Percentiles rank a stretch among this genome's conserved stretches.
phyloP scores from a whole-genome alignment of 768 basidiomycete genomes.

The Mycena vitilis region DNA sequence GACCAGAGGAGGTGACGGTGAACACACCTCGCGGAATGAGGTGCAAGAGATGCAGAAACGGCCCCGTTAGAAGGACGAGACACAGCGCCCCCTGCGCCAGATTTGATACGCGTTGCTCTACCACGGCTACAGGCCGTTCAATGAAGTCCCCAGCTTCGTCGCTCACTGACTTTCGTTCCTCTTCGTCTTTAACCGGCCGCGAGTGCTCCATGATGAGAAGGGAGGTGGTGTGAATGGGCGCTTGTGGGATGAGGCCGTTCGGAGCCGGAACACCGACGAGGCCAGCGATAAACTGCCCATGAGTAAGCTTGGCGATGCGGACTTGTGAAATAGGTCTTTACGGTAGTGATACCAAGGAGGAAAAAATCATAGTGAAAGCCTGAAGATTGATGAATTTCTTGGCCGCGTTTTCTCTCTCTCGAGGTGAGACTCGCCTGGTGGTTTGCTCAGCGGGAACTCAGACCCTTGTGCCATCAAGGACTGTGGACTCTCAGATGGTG shows the following conservation, averaged over 20 bases:
- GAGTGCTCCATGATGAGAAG: conserved; percentile 73
- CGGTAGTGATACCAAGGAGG: conserved; percentile 87
- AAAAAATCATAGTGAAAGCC: conserved; percentile 89
- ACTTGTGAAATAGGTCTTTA: neutral
- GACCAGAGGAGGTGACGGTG: conserved; percentile 23
- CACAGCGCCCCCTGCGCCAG: conserved; percentile 85
- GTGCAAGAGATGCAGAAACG: conserved; percentile 82
- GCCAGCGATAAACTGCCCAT: conserved; percentile 77
- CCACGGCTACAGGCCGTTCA: conserved; percentile 78
- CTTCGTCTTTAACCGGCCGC: conserved; percentile 53
- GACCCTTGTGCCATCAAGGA: conserved; percentile 93
- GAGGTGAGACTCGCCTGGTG: conserved; percentile 61
- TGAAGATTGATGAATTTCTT: no score
- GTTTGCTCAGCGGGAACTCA: conserved; percentile 90
- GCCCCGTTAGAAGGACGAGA: conserved; percentile 83
- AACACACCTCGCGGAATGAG: conserved; percentile 77
- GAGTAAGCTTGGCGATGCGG: neutral
- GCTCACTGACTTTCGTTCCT: conserved; percentile 40
- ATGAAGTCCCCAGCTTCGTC: conserved; percentile 41
- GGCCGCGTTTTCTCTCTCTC: no score
- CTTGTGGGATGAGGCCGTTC: conserved; percentile 87
- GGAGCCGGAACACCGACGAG: conserved; percentile 90
- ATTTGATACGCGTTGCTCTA: conserved; percentile 95
- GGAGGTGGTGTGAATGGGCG: conserved; percentile 92
- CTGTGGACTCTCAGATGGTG: conserved; percentile 50